Conservation (phyloP, 306 rosid genomes). For the Citrullus mucosospermus region DNA sequence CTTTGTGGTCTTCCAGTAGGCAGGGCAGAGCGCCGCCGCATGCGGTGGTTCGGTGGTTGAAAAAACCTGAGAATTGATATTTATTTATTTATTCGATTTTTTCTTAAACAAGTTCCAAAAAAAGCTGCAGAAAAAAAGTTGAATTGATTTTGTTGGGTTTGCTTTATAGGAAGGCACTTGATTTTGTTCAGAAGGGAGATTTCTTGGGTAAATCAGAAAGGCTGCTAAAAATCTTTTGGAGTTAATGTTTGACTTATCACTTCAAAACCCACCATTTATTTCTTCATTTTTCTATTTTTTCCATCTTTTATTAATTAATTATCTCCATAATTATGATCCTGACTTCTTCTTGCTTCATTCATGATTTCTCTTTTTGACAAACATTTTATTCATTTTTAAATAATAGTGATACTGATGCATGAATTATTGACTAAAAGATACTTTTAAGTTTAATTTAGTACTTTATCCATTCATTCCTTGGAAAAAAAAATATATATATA, state of each 20-base stretch:
- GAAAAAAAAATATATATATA: no score
- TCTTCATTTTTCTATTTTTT: no score
- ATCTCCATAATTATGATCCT: background rate
- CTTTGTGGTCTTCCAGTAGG: no score
- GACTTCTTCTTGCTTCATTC: background rate
- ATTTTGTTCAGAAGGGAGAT: conserved; percentile 7
- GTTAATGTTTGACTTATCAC: conserved; percentile 6
- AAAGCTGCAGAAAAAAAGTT: conserved; percentile 1
- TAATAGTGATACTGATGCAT: background rate
- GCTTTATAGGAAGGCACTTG: background rate
- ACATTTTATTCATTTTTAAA: no score
- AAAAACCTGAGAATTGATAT: no score
- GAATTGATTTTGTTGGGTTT: background rate
- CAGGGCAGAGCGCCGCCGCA: background rate
- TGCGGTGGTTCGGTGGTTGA: background rate
- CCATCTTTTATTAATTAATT: background rate
- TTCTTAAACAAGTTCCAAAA: background rate
- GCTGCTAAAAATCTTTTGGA: conserved; percentile 9
- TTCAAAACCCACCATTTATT: background rate
- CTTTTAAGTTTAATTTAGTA: background rate
- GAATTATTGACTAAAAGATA: background rate
- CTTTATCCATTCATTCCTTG: background rate
- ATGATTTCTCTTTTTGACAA: background rate
- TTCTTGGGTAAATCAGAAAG: conserved; percentile 10
- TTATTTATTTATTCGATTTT: no score